phyloP scores from a whole-genome alignment of 1,284 basidiomycete genomes.

The Pisolithus thermaeus region DNA sequence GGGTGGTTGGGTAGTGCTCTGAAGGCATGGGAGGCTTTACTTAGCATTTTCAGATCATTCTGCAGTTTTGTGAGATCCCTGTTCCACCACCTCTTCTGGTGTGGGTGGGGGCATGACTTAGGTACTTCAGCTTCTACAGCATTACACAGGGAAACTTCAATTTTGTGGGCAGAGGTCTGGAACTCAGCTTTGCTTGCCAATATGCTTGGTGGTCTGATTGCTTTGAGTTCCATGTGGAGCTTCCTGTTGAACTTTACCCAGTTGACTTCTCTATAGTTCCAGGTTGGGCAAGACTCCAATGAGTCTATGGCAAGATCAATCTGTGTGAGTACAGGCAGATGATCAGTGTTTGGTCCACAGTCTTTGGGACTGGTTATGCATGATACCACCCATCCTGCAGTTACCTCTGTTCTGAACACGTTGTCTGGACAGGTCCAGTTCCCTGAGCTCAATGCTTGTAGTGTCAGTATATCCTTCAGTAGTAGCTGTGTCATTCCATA shows the following conservation, averaged over 20 bases:
- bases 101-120: slow-evolving; percentile 6
- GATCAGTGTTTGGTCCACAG: not conserved
- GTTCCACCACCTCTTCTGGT: not conserved
- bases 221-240: not conserved
- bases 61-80: too few relatives aligned
- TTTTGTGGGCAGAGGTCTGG: not conserved
- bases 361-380: not conserved
- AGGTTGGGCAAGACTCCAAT: not conserved
- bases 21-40: too few relatives aligned
- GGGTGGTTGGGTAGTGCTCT: too few relatives aligned
- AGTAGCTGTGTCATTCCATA: not conserved
- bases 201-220: not conserved
- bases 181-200: not conserved
- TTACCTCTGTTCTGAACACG: not conserved
- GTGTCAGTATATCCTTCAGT: not conserved
- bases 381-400: not conserved
- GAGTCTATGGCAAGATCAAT: not conserved
- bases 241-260: not conserved
- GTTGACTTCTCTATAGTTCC: not conserved
- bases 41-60: too few relatives aligned
- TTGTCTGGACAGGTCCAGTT: not conserved
- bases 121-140: slow-evolving; percentile 15
- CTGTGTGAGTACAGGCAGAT: not conserved
- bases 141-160: not conserved
- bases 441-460: not conserved